Percentiles rank a stretch among this genome's conserved stretches.
Evolutionary conservation across 2,329 filamentous ascomycete species (phyloP).

Genomic region (Verticillium tricorpus): DNA sequence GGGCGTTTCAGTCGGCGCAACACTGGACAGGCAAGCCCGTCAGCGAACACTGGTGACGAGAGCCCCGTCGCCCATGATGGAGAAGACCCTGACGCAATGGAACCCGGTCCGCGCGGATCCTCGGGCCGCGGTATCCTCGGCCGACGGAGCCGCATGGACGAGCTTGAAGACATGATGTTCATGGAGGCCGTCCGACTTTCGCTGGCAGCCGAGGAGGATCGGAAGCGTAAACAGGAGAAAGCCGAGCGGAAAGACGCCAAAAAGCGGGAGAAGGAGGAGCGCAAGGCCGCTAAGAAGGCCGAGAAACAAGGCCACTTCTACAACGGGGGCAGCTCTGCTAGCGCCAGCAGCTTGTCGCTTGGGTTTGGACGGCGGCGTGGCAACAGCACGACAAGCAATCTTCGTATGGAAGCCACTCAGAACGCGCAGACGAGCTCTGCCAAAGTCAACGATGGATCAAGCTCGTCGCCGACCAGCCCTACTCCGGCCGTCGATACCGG

Average conservation of each 20-base stretch:
- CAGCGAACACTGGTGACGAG: conserved; percentile 20
- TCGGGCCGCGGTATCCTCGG: conserved; percentile 20
- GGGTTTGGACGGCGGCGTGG: conserved; percentile 54
- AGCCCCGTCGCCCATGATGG: conserved; percentile 20
- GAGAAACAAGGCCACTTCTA: conserved; percentile 29
- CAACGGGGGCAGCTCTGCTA: conserved; percentile 43
- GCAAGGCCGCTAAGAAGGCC: conserved; percentile 68
- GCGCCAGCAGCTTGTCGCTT: conserved; percentile 61
- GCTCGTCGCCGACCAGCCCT: conserved; percentile 22
- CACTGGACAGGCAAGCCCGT: conserved; percentile 31
- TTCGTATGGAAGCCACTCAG: conserved; percentile 53
- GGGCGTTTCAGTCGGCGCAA: conserved; percentile 55
- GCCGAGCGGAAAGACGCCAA: conserved; percentile 78
- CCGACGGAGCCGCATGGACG: conserved; percentile 62
- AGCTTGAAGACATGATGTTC: conserved; percentile 98
- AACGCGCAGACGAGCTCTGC: conserved; percentile 23
- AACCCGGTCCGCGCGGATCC: conserved; percentile 26
- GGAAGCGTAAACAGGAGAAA: conserved; percentile 81
- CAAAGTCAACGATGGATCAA: conserved; percentile 3
- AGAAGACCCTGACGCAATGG: conserved; percentile 22
- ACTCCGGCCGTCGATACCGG: conserved; percentile 27
- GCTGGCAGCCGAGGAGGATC: conserved; percentile 87
- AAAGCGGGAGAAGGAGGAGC: conserved; percentile 78
- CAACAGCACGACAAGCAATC: conserved; percentile 55
- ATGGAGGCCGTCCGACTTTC: conserved; percentile 92